A percentile compares a stretch with the other conserved stretches of the same genome.
phyloP scores from a whole-genome alignment of 768 basidiomycete genomes.

The Mrakia frigida region DNA sequence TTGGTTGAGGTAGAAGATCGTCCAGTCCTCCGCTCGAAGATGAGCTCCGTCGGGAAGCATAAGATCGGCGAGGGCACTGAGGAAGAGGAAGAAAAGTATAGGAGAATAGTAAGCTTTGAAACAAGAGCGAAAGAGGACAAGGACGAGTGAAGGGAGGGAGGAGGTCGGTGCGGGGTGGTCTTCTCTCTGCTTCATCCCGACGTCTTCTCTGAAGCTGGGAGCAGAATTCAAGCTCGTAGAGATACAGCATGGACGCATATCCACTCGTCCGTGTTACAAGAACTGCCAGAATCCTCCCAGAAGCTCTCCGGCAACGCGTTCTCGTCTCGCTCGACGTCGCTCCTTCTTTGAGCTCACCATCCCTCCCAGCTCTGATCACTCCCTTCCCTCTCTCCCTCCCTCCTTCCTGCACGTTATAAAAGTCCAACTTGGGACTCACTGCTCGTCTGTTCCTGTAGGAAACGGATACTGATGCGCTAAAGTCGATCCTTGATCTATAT shows the following conservation, averaged over 20 bases:
- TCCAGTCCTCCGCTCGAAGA: constrained; percentile 92
- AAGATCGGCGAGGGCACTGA: constrained; percentile 83
- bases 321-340: too few relatives aligned
- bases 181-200: too few relatives aligned
- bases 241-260: too few relatives aligned
- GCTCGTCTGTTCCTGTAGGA: constrained; percentile 58
- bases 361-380: not conserved
- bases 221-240: too few relatives aligned
- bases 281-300: too few relatives aligned
- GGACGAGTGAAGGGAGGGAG: not conserved
- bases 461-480: constrained; percentile 94
- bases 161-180: not conserved
- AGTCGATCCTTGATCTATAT: constrained; percentile 89
- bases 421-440: not conserved
- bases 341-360: not conserved
- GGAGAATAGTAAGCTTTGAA: not conserved
- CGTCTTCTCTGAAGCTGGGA: too few relatives aligned
- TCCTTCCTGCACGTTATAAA: not conserved
- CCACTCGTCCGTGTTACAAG: too few relatives aligned
- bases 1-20: constrained; percentile 96
- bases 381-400: not conserved
- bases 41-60: constrained; percentile 99
- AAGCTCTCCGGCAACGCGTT: too few relatives aligned
- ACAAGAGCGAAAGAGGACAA: not conserved
- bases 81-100: constrained; percentile 5